Evolutionary conservation across 192 early-diverging fungal genomes (phyloP), one percentile per base, ranked within the genome.

Genomic region (Bifiguratus adelaidae): DNA sequence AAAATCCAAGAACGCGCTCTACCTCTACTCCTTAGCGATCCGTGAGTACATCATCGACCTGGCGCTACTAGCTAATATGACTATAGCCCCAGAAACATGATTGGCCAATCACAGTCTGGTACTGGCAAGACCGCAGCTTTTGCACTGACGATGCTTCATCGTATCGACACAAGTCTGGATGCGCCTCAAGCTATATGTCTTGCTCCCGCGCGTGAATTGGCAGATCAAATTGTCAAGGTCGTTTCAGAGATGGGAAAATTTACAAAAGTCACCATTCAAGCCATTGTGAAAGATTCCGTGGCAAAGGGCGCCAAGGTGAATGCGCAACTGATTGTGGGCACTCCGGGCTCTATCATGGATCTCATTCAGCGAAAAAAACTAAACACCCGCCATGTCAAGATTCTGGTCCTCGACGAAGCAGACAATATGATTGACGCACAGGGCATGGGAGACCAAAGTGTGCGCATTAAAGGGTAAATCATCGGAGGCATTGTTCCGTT

Each of bases 71-170:
- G n/a, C 11, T 13, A 27, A 3, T 25, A n/a, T 23, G 28, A 3
- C 0, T 15, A 41, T 56, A 77, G 75, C n/a, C 81, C 92, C 5
- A 77, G 68, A 55, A 96, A 98, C 60, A 86, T 98, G 89, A 94
- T 98, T 56, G 95, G 89, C 0, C 95, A 98, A 68, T 95, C 92
- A 47, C 93, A 96, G 61, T 90, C 91, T 12, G 95, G 95, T 53
- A 98, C 95, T 0, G 95, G 50, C 46, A 98, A 98, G 64, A 96
- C 95, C 16, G 95, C 95, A 0, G 92, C 92, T 7, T 98, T 98
- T 65, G 82, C 80, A 2, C 69, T 98, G 33, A 87, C 89, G 0
- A 95, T 98, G 78, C 74, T 98, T 8, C 82, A 80, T 48, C 78
- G 95, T 18, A 73, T 96, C 33, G 81, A 96, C 56, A 71, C 68